Evolutionary conservation across 768 basidiomycete species (phyloP).

Genomic region (Mycena sanguinolenta): DNA sequence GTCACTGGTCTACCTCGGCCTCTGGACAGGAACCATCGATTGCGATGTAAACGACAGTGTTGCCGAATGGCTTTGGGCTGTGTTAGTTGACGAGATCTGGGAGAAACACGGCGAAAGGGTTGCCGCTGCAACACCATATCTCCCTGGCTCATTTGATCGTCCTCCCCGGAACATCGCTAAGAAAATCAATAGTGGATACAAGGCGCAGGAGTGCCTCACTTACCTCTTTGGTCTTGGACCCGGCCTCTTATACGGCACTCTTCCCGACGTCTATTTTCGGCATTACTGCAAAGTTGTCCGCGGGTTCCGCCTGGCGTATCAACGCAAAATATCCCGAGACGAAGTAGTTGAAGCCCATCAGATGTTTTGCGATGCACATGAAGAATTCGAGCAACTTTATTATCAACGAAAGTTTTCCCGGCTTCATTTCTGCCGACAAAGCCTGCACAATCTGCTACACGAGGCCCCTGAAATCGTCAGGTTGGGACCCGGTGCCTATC

Average conservation of each 20-base stretch:
- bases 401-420: slow-evolving; percentile 8
- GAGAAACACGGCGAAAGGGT: slow-evolving; percentile 36
- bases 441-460: slow-evolving; percentile 21
- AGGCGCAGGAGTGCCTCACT: slow-evolving; percentile 43
- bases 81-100: slow-evolving; percentile 35
- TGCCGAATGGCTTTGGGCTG: slow-evolving; percentile 48
- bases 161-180: slow-evolving; percentile 43
- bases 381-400: slow-evolving; percentile 20
- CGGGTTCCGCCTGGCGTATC: slow-evolving; percentile 2
- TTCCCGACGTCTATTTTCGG: slow-evolving; percentile 34
- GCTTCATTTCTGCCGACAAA: slow-evolving; percentile 22
- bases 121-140: slow-evolving; percentile 14
- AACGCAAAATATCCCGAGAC: neutral
- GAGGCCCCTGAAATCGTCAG: neutral
- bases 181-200: slow-evolving; percentile 44
- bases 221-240: slow-evolving; percentile 40
- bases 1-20: too few relatives aligned
- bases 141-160: slow-evolving; percentile 34
- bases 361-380: neutral
- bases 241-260: slow-evolving; percentile 31
- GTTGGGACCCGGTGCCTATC: slow-evolving; percentile 12
- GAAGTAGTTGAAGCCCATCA: neutral
- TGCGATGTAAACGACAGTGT: slow-evolving; percentile 40
- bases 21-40: slow-evolving; percentile 42
- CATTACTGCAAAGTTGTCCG: slow-evolving; percentile 41